Conservation (phyloP, 495 filamentous ascomycete species). For the Lasiosphaeriaceae sp. region DNA sequence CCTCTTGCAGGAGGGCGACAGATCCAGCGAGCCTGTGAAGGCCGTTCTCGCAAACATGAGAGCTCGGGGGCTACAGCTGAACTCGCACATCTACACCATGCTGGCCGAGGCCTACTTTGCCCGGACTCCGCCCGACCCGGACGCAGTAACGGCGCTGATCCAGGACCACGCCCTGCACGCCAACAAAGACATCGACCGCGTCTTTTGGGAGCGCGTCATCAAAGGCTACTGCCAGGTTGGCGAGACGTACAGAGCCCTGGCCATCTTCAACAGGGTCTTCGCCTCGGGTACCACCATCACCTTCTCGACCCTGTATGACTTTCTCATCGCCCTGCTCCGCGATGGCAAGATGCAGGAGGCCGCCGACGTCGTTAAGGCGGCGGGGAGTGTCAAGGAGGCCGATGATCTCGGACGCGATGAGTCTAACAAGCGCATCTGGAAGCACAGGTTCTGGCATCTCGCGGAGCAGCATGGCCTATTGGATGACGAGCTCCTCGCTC, state of each 20-base stretch:
- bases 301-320: constrained; percentile 41
- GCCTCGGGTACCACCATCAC: constrained; percentile 34
- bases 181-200: constrained; percentile 44
- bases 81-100: constrained; percentile 63
- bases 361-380: constrained; percentile 27
- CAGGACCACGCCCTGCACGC: constrained; percentile 35
- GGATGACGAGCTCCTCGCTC: constrained; percentile 9
- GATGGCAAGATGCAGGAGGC: constrained; percentile 34
- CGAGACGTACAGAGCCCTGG: constrained; percentile 47
- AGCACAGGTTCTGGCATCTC: constrained; percentile 41
- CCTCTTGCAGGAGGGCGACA: constrained; percentile 45
- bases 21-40: constrained; percentile 47
- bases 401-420: constrained; percentile 20
- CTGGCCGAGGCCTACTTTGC: constrained; percentile 65
- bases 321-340: constrained; percentile 44
- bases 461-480: constrained; percentile 32
- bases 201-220: constrained; percentile 66
- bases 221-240: constrained; percentile 55
- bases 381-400: constrained; percentile 21
- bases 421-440: constrained; percentile 31
- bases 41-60: constrained; percentile 59
- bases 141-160: constrained; percentile 53
- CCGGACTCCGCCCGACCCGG: constrained; percentile 51
- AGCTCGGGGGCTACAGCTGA: constrained; percentile 44
- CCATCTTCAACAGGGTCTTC: constrained; percentile 44